Percentiles rank a stretch among this genome's conserved stretches.
These are phyloP conservation scores for Kodamaea kaohsiungensis DNA, from an alignment of 805 yeast species.

Conservation along the genomic window DNA sequence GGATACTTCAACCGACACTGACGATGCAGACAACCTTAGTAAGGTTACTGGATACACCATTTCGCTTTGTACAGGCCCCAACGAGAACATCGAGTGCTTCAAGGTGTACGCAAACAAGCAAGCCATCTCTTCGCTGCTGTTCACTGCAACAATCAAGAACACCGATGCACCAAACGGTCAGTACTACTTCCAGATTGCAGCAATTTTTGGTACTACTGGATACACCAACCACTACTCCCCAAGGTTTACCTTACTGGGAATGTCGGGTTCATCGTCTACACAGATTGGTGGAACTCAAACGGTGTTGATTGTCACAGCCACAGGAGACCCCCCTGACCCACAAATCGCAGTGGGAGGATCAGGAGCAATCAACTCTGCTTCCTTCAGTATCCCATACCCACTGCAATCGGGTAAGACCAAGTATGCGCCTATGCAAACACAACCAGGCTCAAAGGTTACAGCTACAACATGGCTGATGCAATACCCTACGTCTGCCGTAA, in stretches of 20 bases:
- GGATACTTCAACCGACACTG: constrained; percentile 59
- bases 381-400: constrained; percentile 72
- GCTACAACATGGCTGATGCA: constrained; percentile 64
- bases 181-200: constrained; percentile 71
- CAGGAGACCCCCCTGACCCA: constrained; percentile 43
- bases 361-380: constrained; percentile 33
- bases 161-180: constrained; percentile 59
- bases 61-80: constrained; percentile 68
- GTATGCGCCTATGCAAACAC: constrained; percentile 91
- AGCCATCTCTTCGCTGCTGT: constrained; percentile 24
- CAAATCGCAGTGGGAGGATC: constrained; percentile 36
- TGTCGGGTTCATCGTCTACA: constrained; percentile 61
- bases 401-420: constrained; percentile 75
- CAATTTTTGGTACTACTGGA: constrained; percentile 34
- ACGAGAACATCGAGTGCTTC: constrained; percentile 46
- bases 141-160: constrained; percentile 46
- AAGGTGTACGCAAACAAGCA: constrained; percentile 24
- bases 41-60: constrained; percentile 51
- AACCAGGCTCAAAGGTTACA: constrained; percentile 75
- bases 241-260: constrained; percentile 64
- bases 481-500: constrained; percentile 65
- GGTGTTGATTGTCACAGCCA: constrained; percentile 25
- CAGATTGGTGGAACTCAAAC: constrained; percentile 9
- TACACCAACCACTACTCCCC: constrained; percentile 64
- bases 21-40: constrained; percentile 42